A percentile compares a stretch with the other conserved stretches of the same genome.
These are phyloP conservation scores for Apium graveolens DNA, from an alignment of 129 eudicot genomes.

Conservation along the genomic window DNA sequence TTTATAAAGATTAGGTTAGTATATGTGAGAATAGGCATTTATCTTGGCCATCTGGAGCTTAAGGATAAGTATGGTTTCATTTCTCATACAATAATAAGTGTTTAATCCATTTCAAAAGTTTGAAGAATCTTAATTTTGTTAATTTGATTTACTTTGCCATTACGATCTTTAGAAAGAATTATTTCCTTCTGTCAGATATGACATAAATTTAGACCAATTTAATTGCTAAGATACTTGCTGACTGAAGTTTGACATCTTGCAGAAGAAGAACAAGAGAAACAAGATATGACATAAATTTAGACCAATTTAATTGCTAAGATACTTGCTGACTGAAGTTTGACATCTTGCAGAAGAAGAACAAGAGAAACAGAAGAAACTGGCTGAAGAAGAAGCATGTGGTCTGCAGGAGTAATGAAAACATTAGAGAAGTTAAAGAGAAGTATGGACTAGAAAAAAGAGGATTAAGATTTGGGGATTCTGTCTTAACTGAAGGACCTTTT, in stretches of 20 bases:
- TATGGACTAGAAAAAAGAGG: neutral
- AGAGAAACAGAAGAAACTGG: slow-evolving; percentile 25
- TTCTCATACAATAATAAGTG: neutral
- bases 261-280: slow-evolving; percentile 52
- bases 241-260: slow-evolving; percentile 10
- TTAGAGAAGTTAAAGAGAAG: neutral
- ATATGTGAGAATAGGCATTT: neutral
- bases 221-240: slow-evolving; percentile 1
- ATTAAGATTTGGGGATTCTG: neutral
- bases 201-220: neutral
- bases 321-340: neutral
- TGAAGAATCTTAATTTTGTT: neutral
- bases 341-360: slow-evolving; percentile 40
- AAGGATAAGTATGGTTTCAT: neutral
- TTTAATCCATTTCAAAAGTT: neutral
- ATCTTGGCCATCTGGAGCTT: neutral
- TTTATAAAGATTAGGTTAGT: neutral
- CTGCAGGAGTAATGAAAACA: neutral
- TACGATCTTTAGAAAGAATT: neutral
- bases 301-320: neutral
- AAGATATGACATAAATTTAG: neutral
- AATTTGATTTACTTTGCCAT: neutral
- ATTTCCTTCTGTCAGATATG: neutral
- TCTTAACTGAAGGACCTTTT: neutral
- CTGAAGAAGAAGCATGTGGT: slow-evolving; percentile 24